Base-by-base conservation (phyloP, 2,329 filamentous ascomycete species). In the Penicillium sp. region DNA sequence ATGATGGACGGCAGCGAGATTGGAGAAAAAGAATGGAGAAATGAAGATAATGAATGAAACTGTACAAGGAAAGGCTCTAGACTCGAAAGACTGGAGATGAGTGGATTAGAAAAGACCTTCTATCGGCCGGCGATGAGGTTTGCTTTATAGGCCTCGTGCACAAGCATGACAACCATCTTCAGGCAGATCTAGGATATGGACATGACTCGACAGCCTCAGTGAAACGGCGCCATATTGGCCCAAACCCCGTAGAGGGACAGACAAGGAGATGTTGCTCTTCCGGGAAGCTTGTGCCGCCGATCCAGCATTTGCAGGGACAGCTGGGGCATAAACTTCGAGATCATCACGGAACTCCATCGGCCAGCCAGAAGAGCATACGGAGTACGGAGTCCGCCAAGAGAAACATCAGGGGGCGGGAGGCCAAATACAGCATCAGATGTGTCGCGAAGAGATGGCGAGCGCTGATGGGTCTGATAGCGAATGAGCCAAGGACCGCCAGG, bases 101-200 rank as follows among this genome's bases (percentile, higher is more conserved):
- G 50, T 59, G 36, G 37, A 54, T 31, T 49, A 46, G 24, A 59
- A 27, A 57, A 9, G 22, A 37, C 49, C 18, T 40, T 18, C 27
- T 53, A 60, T 44, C 31, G 33, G 41, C 54, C 37, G 59, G 66
- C 52, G 22, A 57, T 16, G 36, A 40, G 19, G 52, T 35, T 52
- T 55, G 11, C 63, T 70, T 73, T 73, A 72, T 72, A 72, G 50
- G 37, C 31, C 60, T 60, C 53, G 40, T 37, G 41, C 41, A 50
- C 22, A 22, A 36, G 31, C 18, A 53, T 40, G 18, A 18, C 11
- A 43, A 27, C 11, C 41, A 39, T 31, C 40, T 3, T 41, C 40
- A 22, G 41, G 11, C 24, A 36, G 46, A 39, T 31, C 10, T 43
- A 49, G n/a, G 39, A 47, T 41, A 54, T 31, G 31, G 35, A 14